Base-by-base conservation (phyloP, 345 rosid species). In the Rubroshorea leprosula region DNA sequence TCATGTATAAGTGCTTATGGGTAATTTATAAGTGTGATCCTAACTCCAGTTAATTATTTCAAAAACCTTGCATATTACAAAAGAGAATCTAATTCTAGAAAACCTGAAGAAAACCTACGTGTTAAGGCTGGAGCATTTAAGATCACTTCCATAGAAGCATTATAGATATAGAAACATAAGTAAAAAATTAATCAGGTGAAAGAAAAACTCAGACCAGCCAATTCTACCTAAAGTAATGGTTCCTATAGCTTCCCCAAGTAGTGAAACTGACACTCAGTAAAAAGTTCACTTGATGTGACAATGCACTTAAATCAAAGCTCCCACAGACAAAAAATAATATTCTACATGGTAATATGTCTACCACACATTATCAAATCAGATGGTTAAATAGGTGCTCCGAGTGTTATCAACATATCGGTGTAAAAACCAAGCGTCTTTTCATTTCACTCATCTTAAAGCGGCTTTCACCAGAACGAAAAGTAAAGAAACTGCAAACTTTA, bases 181-280 rank as follows among this genome's bases (percentile, higher is more conserved):
- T 4, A 58, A 25, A 20, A 22, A 22, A 60, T 39, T 54, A 64
- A 55, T 54, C 24, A 19, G 49, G 14, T 19, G 66, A 64, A 23
- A 41, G 52, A 25, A 19, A 63, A 17, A 60, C 58, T 58, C n/a
- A 61, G 48, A 60, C 64, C 54, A 64, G 58, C 45, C 49, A 51
- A 54, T 17, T 41, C 59, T 45, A 55, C 64, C 43, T 43, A 61
- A 65, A 66, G 31, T 0, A 18, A 63, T 43, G 67, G 72, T 59
- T 64, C 77, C 69, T 67, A 66, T 60, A 31, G 31, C 51, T 48
- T 63, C 25, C 51, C 62, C 58, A 49, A 24, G 21, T 43, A 51
- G 23, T 22, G 23, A 63, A 24, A 49, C 31, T 51, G 53, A 22
- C 29, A 61, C 21, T 55, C 26, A 45, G 24, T 13, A 16, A 61